A percentile compares a stretch with the other conserved stretches of the same genome.
These are phyloP conservation scores for Penicillium glabrum DNA, from an alignment of 2,329 filamentous ascomycete species.

Conservation along the genomic window DNA sequence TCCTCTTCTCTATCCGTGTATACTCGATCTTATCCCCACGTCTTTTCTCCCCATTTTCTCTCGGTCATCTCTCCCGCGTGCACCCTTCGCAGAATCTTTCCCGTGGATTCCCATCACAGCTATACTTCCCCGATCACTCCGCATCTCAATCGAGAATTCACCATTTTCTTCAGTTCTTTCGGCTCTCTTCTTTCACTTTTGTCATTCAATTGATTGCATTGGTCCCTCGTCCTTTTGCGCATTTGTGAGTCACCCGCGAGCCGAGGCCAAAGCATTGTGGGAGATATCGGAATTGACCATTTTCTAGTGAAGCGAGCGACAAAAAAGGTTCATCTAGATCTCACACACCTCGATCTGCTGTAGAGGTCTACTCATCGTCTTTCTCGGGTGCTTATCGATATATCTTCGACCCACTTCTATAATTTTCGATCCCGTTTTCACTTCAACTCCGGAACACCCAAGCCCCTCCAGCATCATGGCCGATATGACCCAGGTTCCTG, in stretches of 20 bases:
- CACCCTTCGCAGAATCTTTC: constrained; percentile 27
- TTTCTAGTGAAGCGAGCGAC: constrained; percentile 23
- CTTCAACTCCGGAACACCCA: constrained; percentile 11
- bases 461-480: constrained; percentile 31
- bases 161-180: constrained; percentile 5
- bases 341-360: constrained; percentile 10
- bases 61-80: constrained; percentile 12
- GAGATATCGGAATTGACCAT: constrained; percentile 20
- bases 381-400: constrained; percentile 2
- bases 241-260: constrained; percentile 26
- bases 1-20: constrained; percentile 8
- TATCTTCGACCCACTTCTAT: constrained; percentile 4
- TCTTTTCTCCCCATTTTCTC: constrained; percentile 14
- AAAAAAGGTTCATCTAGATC: constrained; percentile 19
- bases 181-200: constrained; percentile 13
- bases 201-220: constrained; percentile 24
- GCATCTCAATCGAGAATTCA: constrained; percentile 12
- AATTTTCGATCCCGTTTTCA: constrained; percentile 14
- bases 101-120: constrained; percentile 15
- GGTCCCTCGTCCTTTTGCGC: constrained; percentile 25
- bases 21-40: constrained; percentile 16
- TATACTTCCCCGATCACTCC: constrained; percentile 20
- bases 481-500: constrained; percentile 40
- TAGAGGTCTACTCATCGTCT: constrained; percentile 15
- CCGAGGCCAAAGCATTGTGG: neutral